A percentile compares a stretch with the other conserved stretches of the same genome.
Evolutionary conservation across 805 yeast species (phyloP).

Genomic region (Novakomyces olei): DNA sequence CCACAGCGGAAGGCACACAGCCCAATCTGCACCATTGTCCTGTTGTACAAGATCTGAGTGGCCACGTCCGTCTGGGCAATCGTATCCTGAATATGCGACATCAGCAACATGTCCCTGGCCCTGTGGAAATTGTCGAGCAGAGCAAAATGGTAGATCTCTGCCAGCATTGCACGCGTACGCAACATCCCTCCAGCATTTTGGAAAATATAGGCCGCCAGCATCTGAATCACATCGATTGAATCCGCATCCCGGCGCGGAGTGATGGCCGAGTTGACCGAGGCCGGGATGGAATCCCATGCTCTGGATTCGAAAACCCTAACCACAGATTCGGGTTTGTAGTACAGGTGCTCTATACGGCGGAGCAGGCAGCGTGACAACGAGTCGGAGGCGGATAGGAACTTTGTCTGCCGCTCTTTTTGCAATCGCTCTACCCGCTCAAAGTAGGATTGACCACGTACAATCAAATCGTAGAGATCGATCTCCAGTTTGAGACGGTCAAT

Average conservation of each 20-base stretch:
- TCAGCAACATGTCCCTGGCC: constrained; percentile 73
- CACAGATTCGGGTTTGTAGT: constrained; percentile 69
- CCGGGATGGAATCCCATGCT: constrained; percentile 45
- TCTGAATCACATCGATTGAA: constrained; percentile 36
- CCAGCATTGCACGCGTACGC: constrained; percentile 64
- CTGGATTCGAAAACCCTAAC: constrained; percentile 43
- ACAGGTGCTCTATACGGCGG: constrained; percentile 76
- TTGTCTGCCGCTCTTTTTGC: too few relatives aligned
- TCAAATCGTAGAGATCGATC: constrained; percentile 44
- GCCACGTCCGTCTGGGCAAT: constrained; percentile 69
- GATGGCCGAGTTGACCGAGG: constrained; percentile 14
- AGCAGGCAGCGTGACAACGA: constrained; percentile 41
- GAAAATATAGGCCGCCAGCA: constrained; percentile 42
- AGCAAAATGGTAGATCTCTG: constrained; percentile 77
- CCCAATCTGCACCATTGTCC: constrained; percentile 90
- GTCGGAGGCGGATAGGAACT: constrained; percentile 20
- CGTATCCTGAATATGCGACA: constrained; percentile 63
- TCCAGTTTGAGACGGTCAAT: constrained; percentile 80
- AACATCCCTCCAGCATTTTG: constrained; percentile 44
- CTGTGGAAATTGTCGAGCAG: constrained; percentile 60
- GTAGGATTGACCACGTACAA: constrained; percentile 71
- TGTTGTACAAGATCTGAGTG: constrained; percentile 78
- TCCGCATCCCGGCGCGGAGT: constrained; percentile 19
- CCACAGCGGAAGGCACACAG: constrained; percentile 87
- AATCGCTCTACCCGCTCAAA: constrained; percentile 39